Evolutionary conservation across 495 filamentous ascomycete genomes (phyloP).

Genomic region (Hyphodiscus hymeniophilus): DNA sequence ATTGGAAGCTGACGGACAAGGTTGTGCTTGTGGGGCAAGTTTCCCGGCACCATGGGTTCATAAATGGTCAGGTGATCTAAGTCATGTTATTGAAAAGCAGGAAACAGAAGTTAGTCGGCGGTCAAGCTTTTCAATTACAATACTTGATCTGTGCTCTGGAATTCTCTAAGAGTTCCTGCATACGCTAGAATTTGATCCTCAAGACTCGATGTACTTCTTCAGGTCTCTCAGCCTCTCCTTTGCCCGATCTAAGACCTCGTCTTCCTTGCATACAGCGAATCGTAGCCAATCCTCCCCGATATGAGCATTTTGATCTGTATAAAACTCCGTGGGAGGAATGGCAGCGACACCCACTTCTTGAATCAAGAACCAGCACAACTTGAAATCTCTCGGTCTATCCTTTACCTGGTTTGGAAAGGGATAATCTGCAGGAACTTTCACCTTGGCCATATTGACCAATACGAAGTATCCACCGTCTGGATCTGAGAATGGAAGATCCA

Average conservation of each 20-base stretch:
- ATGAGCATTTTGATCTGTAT: slow-evolving; percentile 71
- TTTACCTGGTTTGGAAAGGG: slow-evolving; percentile 84
- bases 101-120: too few species aligned
- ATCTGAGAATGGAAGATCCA: slow-evolving; percentile 82
- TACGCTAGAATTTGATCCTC: too few species aligned
- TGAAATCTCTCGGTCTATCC: slow-evolving; percentile 80
- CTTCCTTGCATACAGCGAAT: slow-evolving; percentile 96
- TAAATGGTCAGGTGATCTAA: too few species aligned
- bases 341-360: slow-evolving; percentile 92
- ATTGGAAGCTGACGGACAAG: too few species aligned
- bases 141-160: too few species aligned
- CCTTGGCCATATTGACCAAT: slow-evolving; percentile 79
- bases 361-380: slow-evolving; percentile 92
- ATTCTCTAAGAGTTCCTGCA: too few species aligned
- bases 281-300: slow-evolving; percentile 88
- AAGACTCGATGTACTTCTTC: slow-evolving; percentile 59
- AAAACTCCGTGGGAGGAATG: slow-evolving; percentile 96
- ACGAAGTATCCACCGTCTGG: slow-evolving; percentile 97
- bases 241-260: slow-evolving; percentile 78
- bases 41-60: too few species aligned
- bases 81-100: too few species aligned
- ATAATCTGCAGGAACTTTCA: slow-evolving; percentile 73
- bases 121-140: too few species aligned
- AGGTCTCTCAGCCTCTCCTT: slow-evolving; percentile 82
- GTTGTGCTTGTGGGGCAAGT: too few species aligned